Evolutionary conservation across 305 asterid genomes (phyloP).

Genomic region (Ilex paraguariensis): DNA sequence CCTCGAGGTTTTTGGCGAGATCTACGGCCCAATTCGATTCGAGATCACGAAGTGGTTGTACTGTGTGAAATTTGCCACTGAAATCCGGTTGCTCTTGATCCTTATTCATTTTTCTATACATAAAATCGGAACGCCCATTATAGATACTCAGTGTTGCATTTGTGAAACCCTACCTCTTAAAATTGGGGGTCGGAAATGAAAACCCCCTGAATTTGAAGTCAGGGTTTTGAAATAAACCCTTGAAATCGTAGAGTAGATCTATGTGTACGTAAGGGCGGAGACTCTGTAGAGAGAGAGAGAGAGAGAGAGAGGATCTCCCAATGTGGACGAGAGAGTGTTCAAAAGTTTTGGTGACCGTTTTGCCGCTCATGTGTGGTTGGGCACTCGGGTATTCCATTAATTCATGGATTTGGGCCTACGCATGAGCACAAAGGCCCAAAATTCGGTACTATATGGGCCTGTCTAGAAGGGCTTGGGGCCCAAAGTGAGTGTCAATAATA

Average conservation of each 20-base stretch:
- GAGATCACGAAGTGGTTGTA: constrained; percentile 75
- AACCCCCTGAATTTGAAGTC: no score
- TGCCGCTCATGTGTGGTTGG: constrained; percentile 7
- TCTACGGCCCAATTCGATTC: constrained; percentile 91
- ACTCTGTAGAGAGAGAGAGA: constrained; percentile 3
- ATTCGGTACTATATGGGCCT: no score
- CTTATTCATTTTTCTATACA: constrained; percentile 5
- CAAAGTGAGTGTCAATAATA: no score
- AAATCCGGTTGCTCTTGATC: constrained; percentile 27
- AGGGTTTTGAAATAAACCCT: constrained; percentile 3
- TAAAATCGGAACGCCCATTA: no score
- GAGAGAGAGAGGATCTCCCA: not conserved
- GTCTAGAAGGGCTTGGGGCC: no score
- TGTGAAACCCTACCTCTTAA: no score
- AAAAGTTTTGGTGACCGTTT: constrained; percentile 7
- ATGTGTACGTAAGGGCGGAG: not conserved
- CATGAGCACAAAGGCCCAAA: no score
- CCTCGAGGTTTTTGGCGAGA: constrained; percentile 77
- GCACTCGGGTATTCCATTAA: no score
- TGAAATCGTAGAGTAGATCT: no score
- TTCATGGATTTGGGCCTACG: no score
- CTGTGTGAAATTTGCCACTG: constrained; percentile 46
- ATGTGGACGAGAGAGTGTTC: not conserved
- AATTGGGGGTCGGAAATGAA: no score
- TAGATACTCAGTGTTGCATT: no score